Evolutionary conservation across 495 filamentous ascomycete genomes (phyloP), one percentile per base, ranked within the genome.

Genomic region (Choiromyces venosus): DNA sequence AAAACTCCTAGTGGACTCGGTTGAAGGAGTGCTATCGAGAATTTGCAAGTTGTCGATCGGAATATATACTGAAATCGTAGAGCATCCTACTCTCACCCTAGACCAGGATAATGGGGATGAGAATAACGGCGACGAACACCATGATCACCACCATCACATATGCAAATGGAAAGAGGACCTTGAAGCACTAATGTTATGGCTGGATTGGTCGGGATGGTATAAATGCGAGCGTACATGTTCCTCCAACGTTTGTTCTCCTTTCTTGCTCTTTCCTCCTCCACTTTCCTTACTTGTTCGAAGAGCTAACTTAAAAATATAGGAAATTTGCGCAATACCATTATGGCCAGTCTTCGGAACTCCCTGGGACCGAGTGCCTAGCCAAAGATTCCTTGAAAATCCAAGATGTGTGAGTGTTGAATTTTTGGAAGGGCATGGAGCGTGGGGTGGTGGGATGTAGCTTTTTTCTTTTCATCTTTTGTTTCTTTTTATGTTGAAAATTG

Each of bases 151-250:
- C 25, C 52, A 61, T 61, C n/a, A 16, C 52, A 25, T 61, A 61
- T 61, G 12, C 52, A 68, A 68, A 42, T 71, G 71, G 42, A 74
- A 35, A 18, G 70, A 42, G 35, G 37, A 44, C 14, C 36, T 69
- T 16, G 65, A 44, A 29, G 68, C 37, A 33, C 37, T 76, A 19
- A 66, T 76, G 25, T 19, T 9, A 33, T 71, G 71, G 74, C 52
- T 76, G 12, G 74, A 76, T 44, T 76, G 74, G 74, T 68, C 66
- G 35, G 70, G 68, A 9, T 76, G 71, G 74, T 37, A 72, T 33
- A 65, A 25, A 35, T 76, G 74, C 52, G 52, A 70, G 5, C 66
- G 68, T 39, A 39, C 71, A 19, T 73, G 71, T 69, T 66, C 66
- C 6, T 69, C 52, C 37, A 52, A 73, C 37, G 68, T 69, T 33